phyloP scores from a whole-genome alignment of 106 monocot species.

The Alisma plantagoaquatica region DNA sequence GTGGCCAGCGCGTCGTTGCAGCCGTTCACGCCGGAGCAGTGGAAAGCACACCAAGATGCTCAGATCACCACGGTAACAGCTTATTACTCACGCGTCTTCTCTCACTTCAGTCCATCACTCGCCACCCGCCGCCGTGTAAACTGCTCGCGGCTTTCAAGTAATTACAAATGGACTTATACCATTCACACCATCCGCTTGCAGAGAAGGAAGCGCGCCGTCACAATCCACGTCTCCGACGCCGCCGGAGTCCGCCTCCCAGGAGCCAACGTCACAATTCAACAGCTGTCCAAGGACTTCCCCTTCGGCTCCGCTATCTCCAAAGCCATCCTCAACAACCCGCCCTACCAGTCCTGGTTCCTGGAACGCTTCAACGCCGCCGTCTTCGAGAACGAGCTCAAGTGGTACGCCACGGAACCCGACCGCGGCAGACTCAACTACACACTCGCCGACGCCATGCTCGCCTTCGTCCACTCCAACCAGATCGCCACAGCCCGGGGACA shows the following conservation, averaged over 20 bases:
- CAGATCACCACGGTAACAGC: constrained; percentile 63
- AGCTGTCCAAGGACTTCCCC: constrained; percentile 62
- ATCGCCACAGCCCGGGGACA: constrained; percentile 69
- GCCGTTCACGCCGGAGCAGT: constrained; percentile 70
- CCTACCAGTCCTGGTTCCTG: constrained; percentile 79
- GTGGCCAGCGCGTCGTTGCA: constrained; percentile 61
- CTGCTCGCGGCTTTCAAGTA: too few relatives aligned
- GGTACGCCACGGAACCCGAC: constrained; percentile 82
- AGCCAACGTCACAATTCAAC: constrained; percentile 43
- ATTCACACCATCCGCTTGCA: constrained; percentile 8
- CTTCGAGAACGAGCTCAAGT: constrained; percentile 97
- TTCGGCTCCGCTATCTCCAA: constrained; percentile 76
- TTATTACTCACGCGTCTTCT: too few relatives aligned
- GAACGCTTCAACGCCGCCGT: constrained; percentile 88
- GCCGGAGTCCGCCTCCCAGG: constrained; percentile 36
- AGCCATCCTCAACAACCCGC: constrained; percentile 59
- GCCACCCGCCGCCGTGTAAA: too few relatives aligned
- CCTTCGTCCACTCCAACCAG: constrained; percentile 50
- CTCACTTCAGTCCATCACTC: too few relatives aligned
- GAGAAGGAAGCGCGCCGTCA: constrained; percentile 57
- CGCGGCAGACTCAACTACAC: constrained; percentile 65
- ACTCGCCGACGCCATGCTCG: constrained; percentile 60
- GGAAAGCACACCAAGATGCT: constrained; percentile 54
- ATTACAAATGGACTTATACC: too few relatives aligned
- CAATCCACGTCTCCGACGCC: constrained; percentile 56